These are phyloP conservation scores for Diaporthe ampelina DNA, from an alignment of 2,329 filamentous ascomycete genomes.

Conservation along the genomic window DNA sequence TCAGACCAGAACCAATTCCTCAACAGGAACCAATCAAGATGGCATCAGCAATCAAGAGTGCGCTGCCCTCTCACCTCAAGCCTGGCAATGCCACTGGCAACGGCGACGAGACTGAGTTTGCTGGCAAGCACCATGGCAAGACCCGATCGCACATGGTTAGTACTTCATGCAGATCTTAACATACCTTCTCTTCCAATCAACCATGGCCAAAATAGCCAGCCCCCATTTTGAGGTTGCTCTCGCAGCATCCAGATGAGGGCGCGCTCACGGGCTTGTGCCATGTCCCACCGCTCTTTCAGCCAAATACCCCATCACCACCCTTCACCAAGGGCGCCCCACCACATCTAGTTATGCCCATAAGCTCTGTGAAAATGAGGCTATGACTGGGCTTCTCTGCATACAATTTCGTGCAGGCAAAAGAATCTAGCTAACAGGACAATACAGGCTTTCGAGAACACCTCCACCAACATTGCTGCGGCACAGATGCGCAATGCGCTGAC, in stretches of 20 bases:
- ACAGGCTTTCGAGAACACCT: conserved; percentile 99
- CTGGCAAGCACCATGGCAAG: conserved; percentile 84
- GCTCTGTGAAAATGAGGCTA: not conserved
- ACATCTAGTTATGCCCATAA: not conserved
- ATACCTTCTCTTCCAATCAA: not conserved
- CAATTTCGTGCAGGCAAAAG: not conserved
- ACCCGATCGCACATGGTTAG: conserved; percentile 88
- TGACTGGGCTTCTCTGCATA: not conserved
- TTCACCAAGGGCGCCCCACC: not conserved
- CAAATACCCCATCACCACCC: not conserved
- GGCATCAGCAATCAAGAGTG: conserved; percentile 79
- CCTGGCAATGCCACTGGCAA: conserved; percentile 65
- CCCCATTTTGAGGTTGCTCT: not conserved
- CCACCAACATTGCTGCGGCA: conserved; percentile 95
- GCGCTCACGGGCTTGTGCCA: not conserved
- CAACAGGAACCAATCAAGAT: conserved; percentile 61
- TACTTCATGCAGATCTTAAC: conserved; percentile 46
- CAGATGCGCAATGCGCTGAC: conserved; percentile 99
- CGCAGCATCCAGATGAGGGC: not conserved
- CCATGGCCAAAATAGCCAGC: not conserved
- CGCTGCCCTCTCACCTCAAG: conserved; percentile 89
- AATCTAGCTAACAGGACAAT: conserved; percentile 25
- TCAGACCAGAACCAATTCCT: not conserved
- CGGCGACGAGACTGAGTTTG: conserved; percentile 62
- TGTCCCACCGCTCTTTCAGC: conserved; percentile 14